Conservation (phyloP, 2,329 filamentous ascomycete genomes). For the Anthostomella pinea region DNA sequence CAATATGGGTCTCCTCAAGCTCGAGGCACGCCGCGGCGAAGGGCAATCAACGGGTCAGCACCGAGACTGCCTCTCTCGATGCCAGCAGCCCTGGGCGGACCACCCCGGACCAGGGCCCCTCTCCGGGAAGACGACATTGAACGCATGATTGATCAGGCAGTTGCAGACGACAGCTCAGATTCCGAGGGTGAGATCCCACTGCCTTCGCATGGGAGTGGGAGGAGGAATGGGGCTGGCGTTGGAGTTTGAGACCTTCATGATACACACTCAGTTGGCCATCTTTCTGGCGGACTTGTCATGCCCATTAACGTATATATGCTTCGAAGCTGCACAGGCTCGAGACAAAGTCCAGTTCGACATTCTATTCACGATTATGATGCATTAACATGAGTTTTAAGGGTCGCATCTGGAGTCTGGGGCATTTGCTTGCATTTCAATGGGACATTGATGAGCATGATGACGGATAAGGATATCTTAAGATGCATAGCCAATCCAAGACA, state of each 20-base stretch:
- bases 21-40: slow-evolving; percentile 42
- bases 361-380: slow-evolving; percentile 25
- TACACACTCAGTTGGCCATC: slow-evolving; percentile 7
- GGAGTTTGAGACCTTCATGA: slow-evolving; percentile 17
- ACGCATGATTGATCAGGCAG: slow-evolving; percentile 53
- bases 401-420: slow-evolving; percentile 17
- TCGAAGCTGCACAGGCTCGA: slow-evolving; percentile 4
- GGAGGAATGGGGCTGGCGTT: slow-evolving; percentile 24
- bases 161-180: slow-evolving; percentile 51
- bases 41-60: slow-evolving; percentile 38
- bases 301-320: slow-evolving; percentile 14
- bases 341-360: slow-evolving; percentile 13
- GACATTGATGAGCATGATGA: slow-evolving; percentile 25
- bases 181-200: slow-evolving; percentile 57
- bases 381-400: slow-evolving; percentile 21
- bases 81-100: slow-evolving; percentile 45
- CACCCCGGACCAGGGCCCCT: slow-evolving; percentile 38
- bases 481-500: slow-evolving; percentile 12
- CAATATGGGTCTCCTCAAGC: slow-evolving; percentile 33
- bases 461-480: slow-evolving; percentile 12
- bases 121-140: slow-evolving; percentile 57
- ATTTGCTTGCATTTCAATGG: slow-evolving; percentile 25
- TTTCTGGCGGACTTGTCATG: slow-evolving; percentile 3
- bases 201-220: slow-evolving; percentile 35
- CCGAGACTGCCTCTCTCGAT: slow-evolving; percentile 40